Base-by-base conservation (phyloP, 2,329 filamentous ascomycete species). In the Sclerotinia subarctica region DNA sequence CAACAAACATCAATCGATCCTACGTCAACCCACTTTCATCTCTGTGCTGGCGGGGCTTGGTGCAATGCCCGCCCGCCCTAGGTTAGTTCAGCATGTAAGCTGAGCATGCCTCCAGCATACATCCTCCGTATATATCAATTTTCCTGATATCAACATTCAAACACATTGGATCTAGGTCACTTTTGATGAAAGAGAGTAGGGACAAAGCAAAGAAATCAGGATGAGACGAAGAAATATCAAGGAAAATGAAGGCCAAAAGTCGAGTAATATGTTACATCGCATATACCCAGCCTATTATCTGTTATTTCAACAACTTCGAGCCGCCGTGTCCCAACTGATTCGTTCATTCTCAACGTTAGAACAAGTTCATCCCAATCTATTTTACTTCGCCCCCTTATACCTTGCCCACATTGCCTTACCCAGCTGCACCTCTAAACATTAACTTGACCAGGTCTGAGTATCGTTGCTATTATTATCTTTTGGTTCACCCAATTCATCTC, bases 391-490 rank as follows among this genome's bases (percentile, higher is more conserved):
- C 65, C 57, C 65, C 65, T 63, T 51, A 47, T 58, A 29, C 64
- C 63, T 53, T 57, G 17, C 42, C 59, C 5, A 38, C 26, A 38
- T 7, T 38, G 59, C 59, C n/a, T 24, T 26, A 51, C 29, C 57
- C 29, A 62, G 65, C 65, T 67, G 65, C 56, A 67, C 62, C 56
- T 67, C 46, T 51, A 53, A 54, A 67, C 56, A 53, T 67, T 8
- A 62, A 62, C 56, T 62, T 13, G 24, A 38, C 56, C 58, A 24
- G 56, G 49, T 54, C 63, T 63, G 65, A 63, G 65, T 46, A 44
- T 52, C 57, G 47, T 47, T 67, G 59, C 65, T 67, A 67, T 67
- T 67, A 67, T 63, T 67, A 67, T 67, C 65, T 62, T 47, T 66
- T 35, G 15, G 13, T 67, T 54, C 47, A 35, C 47, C 26, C 17